Evolutionary conservation across 1,284 basidiomycete species (phyloP).

Genomic region (Ceratobasidium theobromae): DNA sequence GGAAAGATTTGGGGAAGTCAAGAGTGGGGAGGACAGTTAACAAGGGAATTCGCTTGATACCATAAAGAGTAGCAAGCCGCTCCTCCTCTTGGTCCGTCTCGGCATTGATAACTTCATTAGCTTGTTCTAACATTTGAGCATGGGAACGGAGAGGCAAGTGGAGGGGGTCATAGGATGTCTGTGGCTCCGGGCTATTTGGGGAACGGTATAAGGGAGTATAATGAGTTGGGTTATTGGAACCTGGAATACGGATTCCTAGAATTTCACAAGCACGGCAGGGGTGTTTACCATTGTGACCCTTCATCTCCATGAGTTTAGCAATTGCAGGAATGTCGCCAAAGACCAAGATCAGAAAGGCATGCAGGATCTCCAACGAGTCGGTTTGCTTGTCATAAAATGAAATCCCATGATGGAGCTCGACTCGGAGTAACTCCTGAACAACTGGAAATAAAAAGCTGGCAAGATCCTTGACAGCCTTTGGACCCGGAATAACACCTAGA

Average conservation of each 20-base stretch:
- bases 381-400: background rate
- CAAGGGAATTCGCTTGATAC: background rate
- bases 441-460: constrained; percentile 30
- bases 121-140: background rate
- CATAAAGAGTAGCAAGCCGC: background rate
- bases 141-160: constrained; percentile 4
- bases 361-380: constrained; percentile 8
- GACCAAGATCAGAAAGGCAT: constrained; percentile 19
- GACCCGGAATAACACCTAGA: constrained; percentile 31
- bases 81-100: background rate
- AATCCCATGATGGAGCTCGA: background rate
- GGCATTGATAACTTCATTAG: background rate
- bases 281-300: constrained; percentile 32
- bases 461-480: constrained; percentile 24
- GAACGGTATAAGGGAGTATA: background rate
- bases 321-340: constrained; percentile 36
- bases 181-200: no score
- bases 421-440: constrained; percentile 19
- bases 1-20: constrained; percentile 4
- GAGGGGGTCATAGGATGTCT: constrained; percentile 11
- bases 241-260: constrained; percentile 3
- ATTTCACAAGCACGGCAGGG: constrained; percentile 25
- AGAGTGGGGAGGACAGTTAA: background rate
- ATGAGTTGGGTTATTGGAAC: constrained; percentile 13
- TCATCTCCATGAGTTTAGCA: constrained; percentile 29